Evolutionary conservation across 352 stramenopile species (phyloP).

Genomic region (Phytophthora nicotianae): DNA sequence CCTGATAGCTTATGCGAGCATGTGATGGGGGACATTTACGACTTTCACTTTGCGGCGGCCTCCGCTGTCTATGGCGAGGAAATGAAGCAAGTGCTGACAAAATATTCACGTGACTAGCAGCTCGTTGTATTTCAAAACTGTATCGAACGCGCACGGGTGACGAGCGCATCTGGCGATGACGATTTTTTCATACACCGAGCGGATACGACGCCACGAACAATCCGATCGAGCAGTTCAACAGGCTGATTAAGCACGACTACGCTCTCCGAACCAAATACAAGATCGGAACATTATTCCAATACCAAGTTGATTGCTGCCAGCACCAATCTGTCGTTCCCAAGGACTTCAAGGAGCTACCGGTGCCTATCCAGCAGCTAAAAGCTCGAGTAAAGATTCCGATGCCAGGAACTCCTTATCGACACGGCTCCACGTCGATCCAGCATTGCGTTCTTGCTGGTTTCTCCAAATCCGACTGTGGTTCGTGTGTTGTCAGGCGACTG

Average conservation of each 20-base stretch:
- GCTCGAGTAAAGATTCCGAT: constrained; percentile 9
- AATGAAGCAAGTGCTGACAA: not conserved
- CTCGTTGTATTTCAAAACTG: not conserved
- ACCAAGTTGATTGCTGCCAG: not conserved
- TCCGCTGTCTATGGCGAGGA: not conserved
- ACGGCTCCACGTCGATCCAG: not conserved
- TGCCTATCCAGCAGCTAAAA: constrained; percentile 1
- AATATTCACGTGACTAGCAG: not conserved
- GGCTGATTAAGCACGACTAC: constrained; percentile 31
- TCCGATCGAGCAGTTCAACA: constrained; percentile 12
- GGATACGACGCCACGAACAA: constrained; percentile 9
- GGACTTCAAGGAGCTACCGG: not conserved
- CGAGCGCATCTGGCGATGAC: constrained; percentile 15
- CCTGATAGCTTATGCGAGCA: constrained; percentile 3
- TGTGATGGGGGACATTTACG: constrained; percentile 21
- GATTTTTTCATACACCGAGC: constrained; percentile 20
- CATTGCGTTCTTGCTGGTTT: constrained; percentile 8
- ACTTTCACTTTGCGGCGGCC: constrained; percentile 18
- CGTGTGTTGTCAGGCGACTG: constrained; percentile 3
- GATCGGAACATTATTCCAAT: not conserved
- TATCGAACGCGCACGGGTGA: not conserved
- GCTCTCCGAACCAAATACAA: constrained; percentile 14
- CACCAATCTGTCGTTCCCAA: not conserved
- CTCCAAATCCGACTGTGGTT: constrained; percentile 1
- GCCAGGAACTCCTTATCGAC: not conserved